Evolutionary conservation across 164 flowering plant genomes (phyloP).

Genomic region (Magnolia changhungtana): DNA sequence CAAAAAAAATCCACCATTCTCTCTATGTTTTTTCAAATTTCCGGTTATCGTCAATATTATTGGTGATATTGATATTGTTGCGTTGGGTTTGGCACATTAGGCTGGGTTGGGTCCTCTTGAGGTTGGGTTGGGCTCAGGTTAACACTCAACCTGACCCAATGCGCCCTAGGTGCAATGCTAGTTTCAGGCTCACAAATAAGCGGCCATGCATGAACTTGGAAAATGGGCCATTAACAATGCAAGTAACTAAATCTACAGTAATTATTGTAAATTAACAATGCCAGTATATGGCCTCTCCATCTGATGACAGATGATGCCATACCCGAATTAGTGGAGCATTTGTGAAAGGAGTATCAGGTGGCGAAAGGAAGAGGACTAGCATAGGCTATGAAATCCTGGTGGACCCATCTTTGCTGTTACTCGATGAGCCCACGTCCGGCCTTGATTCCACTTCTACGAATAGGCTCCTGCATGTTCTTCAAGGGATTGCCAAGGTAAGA

Average conservation of each 20-base stretch:
- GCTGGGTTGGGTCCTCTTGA: no score
- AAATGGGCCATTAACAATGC: no score
- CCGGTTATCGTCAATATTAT: no score
- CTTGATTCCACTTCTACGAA: slow-evolving; percentile 94
- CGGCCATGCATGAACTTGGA: no score
- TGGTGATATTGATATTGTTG: no score
- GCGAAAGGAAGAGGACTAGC: slow-evolving; percentile 93
- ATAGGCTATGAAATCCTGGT: slow-evolving; percentile 94
- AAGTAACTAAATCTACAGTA: not conserved
- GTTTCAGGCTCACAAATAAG: no score
- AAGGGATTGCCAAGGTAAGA: slow-evolving; percentile 72
- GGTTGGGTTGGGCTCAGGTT: no score
- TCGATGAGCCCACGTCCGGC: slow-evolving; percentile 98
- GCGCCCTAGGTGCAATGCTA: no score
- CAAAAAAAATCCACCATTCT: no score
- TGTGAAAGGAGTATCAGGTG: slow-evolving; percentile 87
- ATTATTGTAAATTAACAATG: not conserved
- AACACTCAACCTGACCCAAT: no score
- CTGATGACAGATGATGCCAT: slow-evolving; percentile 59
- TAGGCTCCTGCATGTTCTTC: slow-evolving; percentile 67
- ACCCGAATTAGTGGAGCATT: slow-evolving; percentile 86
- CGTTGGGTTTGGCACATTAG: no score
- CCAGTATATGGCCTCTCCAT: not conserved
- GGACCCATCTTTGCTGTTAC: slow-evolving; percentile 76
- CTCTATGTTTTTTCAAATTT: no score